Evolutionary conservation across 345 rosid species (phyloP), one percentile per base, ranked within the genome.

Genomic region (Iberis pinnata): DNA sequence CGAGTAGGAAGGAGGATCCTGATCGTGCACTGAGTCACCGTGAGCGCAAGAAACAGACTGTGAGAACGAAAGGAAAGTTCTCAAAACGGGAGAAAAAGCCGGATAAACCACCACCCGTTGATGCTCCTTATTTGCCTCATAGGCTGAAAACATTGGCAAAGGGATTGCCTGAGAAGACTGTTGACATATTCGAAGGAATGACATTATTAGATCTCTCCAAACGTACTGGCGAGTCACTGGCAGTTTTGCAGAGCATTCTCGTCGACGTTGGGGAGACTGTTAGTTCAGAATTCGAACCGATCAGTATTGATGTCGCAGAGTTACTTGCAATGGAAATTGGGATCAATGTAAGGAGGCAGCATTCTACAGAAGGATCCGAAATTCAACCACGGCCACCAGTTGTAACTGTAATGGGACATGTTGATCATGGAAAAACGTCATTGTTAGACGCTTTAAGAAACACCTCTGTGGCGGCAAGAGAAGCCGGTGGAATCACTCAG

Each of bases 401-500:
- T 58, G 83, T 88, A 47, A 88, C 95, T 1, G 94, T 88, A 58
- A 85, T 88, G 97, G 97, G 97, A 18, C 98, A 92, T 63, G 97
- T 92, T 60, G 97, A 88, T 73, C 98, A 92, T 57, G 97, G 95
- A 9, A 92, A 88, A 78, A 92, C 98, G 49, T 88, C 94, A 43
- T 81, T 88, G 67, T 65, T 92, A 29, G 97, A 92, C 72, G 87
- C 98, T 29, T 50, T 88, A 26, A 81, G 95, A 49, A 78, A 81
- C 72, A 85, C 97, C 27, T 81, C 95, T 10, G 86, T 88, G 29
- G 95, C 95, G 12, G 90, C 84, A 20, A 73, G 67, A 69, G 95
- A 92, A 86, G 97, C 98, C 16, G 95, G 97, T 20, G 98, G 97
- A 68, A 92, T 92, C 78, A 92, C 98, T 54, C 98, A 92, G 58